Base-by-base conservation (phyloP, 202 grass and related monocot species). In the Cymbopogon flexuosus region DNA sequence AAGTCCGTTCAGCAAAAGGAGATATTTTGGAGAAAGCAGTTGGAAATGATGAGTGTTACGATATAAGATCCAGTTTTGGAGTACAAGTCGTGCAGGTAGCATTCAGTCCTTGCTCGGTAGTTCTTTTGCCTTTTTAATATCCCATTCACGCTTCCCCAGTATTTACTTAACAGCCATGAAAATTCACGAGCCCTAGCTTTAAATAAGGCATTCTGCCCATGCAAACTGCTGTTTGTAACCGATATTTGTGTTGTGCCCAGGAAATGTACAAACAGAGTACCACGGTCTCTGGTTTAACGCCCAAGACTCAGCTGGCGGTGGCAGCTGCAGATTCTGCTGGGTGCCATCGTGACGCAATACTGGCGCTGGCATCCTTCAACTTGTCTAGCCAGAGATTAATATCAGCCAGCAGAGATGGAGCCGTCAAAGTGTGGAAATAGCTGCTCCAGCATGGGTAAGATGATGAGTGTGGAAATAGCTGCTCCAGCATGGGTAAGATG, bases 341-440 rank as follows among this genome's bases (percentile, higher is more conserved):
- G n/a, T 98, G 92, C 72, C 96, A 98, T 80, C 90, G 88, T 2
- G 96, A 99, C 5, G 76, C 92, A 0, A 82, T 99, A 68, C 83
- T 99, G 0, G 90, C 96, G 0, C 5, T 99, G 65, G 96, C 96
- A 8, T 90, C 96, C 23, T 78, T 93, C 70, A 95, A 96, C 43
- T 59, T 99, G 80, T 89, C 88, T 30, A 95, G 80, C 87, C 96
- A 99, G 60, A 88, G 96, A 61, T 79, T 99, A 77, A 62, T 99
- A 82, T 99, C 96, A 3, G 93, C 60, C 43, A 91, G 96, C 65
- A 85, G 96, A 88, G 96, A 99, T 14, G 96, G 92, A 22, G 92
- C 88, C 15, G 83, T 98, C 71, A 98, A 98, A 86, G 92, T 98
- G 51, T 98, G 96, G 96, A 98, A 95, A 82, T 98, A 95, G 82